Evolutionary conservation across 2,329 filamentous ascomycete genomes (phyloP).

Genomic region (Aspergillus floridensis): DNA sequence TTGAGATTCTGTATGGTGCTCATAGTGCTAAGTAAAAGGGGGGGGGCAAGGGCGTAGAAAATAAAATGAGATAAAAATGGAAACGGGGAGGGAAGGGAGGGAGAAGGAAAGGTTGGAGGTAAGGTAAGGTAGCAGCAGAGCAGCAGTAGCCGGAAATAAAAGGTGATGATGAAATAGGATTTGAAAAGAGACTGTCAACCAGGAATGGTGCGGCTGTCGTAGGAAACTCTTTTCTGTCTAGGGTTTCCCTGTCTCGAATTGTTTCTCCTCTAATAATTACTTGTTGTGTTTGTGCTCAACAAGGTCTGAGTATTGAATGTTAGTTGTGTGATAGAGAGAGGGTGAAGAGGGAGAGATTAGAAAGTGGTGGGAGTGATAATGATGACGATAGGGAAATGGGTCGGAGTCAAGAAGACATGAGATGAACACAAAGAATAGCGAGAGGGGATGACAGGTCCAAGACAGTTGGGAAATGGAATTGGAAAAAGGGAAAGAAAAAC

Average conservation of each 20-base stretch:
- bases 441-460: background rate
- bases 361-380: background rate
- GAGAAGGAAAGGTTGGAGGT: background rate
- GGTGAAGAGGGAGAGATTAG: background rate
- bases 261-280: background rate
- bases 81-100: conserved; percentile 2
- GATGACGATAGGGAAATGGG: conserved; percentile 2
- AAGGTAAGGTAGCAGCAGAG: background rate
- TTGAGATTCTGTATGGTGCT: conserved; percentile 90
- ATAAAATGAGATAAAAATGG: background rate
- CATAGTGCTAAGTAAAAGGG: conserved; percentile 44
- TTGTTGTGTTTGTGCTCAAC: background rate
- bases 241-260: background rate
- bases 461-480: background rate
- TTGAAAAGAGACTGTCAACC: background rate
- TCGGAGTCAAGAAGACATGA: background rate
- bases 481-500: background rate
- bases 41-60: background rate
- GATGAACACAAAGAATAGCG: background rate
- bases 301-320: background rate
- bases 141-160: background rate
- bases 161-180: conserved; percentile 7
- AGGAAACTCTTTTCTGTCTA: background rate
- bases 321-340: background rate
- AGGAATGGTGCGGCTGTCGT: background rate